Evolutionary conservation across 345 rosid genomes (phyloP).

Genomic region (Salix purpurea): DNA sequence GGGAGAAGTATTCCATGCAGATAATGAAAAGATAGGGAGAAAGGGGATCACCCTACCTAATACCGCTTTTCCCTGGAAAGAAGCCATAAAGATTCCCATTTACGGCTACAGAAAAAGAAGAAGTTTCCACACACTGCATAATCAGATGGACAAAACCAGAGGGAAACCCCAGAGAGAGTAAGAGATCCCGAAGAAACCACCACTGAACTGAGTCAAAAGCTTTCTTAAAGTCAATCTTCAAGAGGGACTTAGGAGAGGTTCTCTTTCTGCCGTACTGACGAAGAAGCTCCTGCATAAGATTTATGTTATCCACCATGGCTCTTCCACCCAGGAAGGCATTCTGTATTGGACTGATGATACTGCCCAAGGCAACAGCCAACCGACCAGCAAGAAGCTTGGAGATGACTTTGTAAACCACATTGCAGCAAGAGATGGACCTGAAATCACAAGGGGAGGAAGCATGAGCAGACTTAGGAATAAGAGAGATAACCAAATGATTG

Average conservation of each 20-base stretch:
- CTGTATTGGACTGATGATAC: too few species aligned
- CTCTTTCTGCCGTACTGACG: background rate
- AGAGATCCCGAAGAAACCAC: background rate
- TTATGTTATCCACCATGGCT: too few species aligned
- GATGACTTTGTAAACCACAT: too few species aligned
- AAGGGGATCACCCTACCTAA: background rate
- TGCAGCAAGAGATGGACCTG: background rate
- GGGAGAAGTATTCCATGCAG: background rate
- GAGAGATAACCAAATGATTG: too few species aligned
- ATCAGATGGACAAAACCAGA: background rate
- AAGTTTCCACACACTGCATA: background rate
- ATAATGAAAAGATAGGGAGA: background rate
- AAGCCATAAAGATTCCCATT: too few species aligned
- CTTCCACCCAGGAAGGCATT: too few species aligned
- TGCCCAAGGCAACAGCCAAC: too few species aligned
- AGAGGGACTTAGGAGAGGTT: background rate
- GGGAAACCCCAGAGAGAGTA: fast-evolving
- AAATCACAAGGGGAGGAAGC: too few species aligned
- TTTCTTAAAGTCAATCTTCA: background rate
- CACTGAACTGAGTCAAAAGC: background rate
- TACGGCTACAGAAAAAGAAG: background rate
- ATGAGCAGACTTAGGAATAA: too few species aligned
- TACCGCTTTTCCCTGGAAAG: background rate
- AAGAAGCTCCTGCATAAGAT: too few species aligned
- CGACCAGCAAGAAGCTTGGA: too few species aligned